Conservation (phyloP, 331 rosid species). For the Pyrus hybrid region DNA sequence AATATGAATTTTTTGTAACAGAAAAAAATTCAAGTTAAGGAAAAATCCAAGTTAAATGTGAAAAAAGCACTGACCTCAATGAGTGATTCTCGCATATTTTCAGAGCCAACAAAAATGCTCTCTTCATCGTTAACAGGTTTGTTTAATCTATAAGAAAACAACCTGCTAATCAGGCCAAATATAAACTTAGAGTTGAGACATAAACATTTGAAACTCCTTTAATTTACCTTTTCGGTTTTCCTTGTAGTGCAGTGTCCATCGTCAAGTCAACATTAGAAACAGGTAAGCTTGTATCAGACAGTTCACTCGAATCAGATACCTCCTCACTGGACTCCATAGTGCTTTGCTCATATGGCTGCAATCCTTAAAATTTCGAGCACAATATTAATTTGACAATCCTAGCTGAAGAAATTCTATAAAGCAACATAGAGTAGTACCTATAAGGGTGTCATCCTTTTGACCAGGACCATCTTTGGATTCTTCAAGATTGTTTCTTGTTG, state of each 20-base stretch:
- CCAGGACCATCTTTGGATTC: constrained; percentile 14
- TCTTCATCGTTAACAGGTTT: constrained; percentile 24
- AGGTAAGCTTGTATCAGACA: constrained; percentile 24
- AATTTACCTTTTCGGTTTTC: constrained; percentile 63
- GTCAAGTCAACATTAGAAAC: constrained; percentile 32
- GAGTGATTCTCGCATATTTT: constrained; percentile 25
- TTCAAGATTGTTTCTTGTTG: background rate
- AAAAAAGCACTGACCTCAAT: constrained; percentile 39
- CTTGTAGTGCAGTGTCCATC: constrained; percentile 45
- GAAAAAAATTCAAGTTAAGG: background rate
- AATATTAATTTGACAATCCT: constrained; percentile 13
- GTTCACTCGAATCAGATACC: constrained; percentile 24
- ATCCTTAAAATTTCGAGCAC: constrained; percentile 42
- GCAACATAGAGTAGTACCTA: constrained; percentile 32
- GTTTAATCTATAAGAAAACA: constrained; percentile 49
- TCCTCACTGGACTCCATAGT: constrained; percentile 28
- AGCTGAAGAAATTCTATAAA: constrained; percentile 2
- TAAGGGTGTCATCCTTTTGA: constrained; percentile 18
- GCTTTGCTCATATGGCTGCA: constrained; percentile 36
- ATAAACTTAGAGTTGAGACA: constrained; percentile 8
- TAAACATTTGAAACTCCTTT: constrained; percentile 4
- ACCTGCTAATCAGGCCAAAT: constrained; percentile 6
- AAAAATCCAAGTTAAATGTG: background rate
- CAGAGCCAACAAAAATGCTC: constrained; percentile 24
- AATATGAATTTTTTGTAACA: background rate